Conservation (phyloP, 768 basidiomycete species). For the Psilocybe tampanensis region DNA sequence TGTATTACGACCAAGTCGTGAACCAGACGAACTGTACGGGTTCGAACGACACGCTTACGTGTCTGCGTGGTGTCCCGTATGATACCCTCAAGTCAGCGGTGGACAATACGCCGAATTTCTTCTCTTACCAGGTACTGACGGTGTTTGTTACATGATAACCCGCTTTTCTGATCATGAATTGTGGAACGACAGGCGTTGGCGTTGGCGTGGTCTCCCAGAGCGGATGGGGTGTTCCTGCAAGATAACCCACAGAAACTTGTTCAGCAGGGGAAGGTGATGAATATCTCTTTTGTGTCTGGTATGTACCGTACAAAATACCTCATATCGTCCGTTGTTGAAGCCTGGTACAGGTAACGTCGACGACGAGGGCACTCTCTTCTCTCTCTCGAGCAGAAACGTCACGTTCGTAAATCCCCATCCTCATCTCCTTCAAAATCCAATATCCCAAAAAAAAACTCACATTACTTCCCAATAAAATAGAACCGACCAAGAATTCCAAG, state of each 20-base stretch:
- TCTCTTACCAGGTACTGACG: constrained; percentile 17
- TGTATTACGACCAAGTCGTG: constrained; percentile 50
- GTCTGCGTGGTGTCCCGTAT: constrained; percentile 43
- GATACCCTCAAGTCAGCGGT: constrained; percentile 43
- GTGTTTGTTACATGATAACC: too few species aligned
- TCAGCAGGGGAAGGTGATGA: constrained; percentile 33
- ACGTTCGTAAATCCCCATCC: constrained; percentile 25
- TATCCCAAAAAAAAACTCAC: too few species aligned
- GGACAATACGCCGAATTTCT: constrained; percentile 44
- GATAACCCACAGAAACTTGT: constrained; percentile 33
- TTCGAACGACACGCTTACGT: constrained; percentile 43
- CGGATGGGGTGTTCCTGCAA: constrained; percentile 41
- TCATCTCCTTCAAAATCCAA: background rate
- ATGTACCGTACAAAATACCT: constrained; percentile 1
- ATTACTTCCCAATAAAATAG: background rate
- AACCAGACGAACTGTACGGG: constrained; percentile 40
- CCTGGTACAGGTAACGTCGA: constrained; percentile 35
- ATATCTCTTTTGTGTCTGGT: constrained; percentile 25
- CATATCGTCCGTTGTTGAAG: background rate
- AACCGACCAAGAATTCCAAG: constrained; percentile 32
- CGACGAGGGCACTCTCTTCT: constrained; percentile 41
- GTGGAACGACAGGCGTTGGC: constrained; percentile 26
- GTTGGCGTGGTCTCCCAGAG: constrained; percentile 37
- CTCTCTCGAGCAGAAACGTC: constrained; percentile 23
- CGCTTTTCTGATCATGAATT: too few species aligned